Evolutionary conservation across 805 yeast species (phyloP).

Genomic region (Ogataea dorogensis): DNA sequence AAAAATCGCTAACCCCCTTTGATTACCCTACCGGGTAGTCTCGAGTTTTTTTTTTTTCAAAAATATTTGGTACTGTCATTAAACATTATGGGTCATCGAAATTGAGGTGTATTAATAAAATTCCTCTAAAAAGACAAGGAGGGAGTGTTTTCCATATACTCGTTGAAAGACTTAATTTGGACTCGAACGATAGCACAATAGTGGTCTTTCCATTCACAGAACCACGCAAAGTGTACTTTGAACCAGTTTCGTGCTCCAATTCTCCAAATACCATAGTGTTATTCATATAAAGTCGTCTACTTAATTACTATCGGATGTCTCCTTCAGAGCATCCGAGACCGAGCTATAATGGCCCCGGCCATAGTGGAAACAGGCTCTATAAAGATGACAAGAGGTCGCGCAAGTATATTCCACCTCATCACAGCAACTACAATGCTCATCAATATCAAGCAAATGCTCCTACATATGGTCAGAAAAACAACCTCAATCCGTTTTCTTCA

Average conservation of each 20-base stretch:
- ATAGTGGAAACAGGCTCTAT: conserved; percentile 20
- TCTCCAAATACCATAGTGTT: not conserved
- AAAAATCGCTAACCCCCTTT: not conserved
- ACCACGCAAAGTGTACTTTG: not conserved
- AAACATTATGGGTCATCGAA: conserved; percentile 2
- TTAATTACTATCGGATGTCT: conserved; percentile 16
- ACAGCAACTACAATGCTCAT: conserved; percentile 9
- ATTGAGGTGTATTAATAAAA: conserved; percentile 6
- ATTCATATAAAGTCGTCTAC: not conserved
- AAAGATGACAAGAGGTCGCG: conserved; percentile 30
- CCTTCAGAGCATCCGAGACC: conserved; percentile 23
- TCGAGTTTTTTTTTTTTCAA: conserved; percentile 2
- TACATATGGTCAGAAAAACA: conserved; percentile 23
- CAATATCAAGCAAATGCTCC: conserved; percentile 16
- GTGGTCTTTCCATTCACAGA: not conserved
- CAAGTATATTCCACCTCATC: conserved; percentile 23
- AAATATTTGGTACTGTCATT: conserved; percentile 4
- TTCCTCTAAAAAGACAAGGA: conserved; percentile 4
- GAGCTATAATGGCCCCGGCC: conserved; percentile 13
- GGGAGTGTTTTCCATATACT: conserved; percentile 5
- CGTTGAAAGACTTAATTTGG: not conserved
- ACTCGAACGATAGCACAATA: conserved; percentile 3
- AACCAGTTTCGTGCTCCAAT: not conserved
- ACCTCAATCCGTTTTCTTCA: conserved; percentile 33
- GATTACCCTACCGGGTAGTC: too few relatives aligned